Percentiles rank a stretch among this genome's conserved stretches.
These are phyloP conservation scores for Coffea eugenioides DNA, from an alignment of 257 asterid genomes.

Conservation along the genomic window DNA sequence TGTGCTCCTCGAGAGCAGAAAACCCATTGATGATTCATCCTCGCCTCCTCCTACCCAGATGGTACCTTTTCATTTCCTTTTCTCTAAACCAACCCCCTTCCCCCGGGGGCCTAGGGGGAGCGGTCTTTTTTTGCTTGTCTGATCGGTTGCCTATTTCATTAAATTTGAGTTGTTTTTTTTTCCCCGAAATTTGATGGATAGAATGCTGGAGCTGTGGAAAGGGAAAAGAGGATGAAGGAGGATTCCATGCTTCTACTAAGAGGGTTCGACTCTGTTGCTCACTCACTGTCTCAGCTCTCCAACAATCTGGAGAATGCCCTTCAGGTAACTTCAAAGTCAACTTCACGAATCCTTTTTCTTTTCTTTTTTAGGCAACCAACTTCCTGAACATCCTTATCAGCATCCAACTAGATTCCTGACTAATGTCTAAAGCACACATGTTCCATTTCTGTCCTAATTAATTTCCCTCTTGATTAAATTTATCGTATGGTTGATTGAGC, in stretches of 20 bases:
- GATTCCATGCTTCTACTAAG: constrained; percentile 43
- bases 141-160: neutral
- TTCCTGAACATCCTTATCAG: too few species aligned
- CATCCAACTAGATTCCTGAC: neutral
- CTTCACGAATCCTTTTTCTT: too few species aligned
- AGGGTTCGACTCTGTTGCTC: constrained; percentile 68
- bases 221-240: constrained; percentile 41
- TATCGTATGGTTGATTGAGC: neutral
- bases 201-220: constrained; percentile 42
- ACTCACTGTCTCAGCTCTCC: constrained; percentile 72
- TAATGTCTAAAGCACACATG: neutral
- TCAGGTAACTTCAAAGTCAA: constrained; percentile 46
- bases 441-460: neutral
- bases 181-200: constrained; percentile 17
- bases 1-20: constrained; percentile 55
- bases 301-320: constrained; percentile 68
- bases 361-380: too few species aligned
- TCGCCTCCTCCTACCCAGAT: constrained; percentile 15
- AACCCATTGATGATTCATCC: constrained; percentile 28
- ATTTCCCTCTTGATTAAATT: neutral
- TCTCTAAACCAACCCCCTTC: too few species aligned
- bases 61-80: constrained; percentile 22
- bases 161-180: neutral
- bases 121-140: neutral
- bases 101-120: neutral